phyloP scores from a whole-genome alignment of 345 rosid species.

The Atalantia buxifolia region DNA sequence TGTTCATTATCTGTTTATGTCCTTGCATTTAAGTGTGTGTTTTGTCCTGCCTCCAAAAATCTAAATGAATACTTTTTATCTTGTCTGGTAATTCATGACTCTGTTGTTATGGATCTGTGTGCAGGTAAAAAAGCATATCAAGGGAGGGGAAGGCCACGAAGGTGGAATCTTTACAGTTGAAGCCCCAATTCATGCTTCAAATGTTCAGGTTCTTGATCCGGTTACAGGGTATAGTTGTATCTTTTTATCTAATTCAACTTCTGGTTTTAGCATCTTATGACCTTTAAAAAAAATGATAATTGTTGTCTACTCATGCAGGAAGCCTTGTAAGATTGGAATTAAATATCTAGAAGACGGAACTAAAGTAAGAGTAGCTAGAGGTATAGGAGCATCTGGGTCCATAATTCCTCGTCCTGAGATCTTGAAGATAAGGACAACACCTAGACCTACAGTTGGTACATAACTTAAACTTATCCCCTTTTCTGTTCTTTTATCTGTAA shows the following conservation, averaged over 20 bases:
- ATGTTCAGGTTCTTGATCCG: constrained; percentile 94
- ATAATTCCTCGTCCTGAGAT: constrained; percentile 97
- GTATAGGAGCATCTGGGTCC: constrained; percentile 77
- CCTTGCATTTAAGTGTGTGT: background rate
- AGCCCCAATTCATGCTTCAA: constrained; percentile 95
- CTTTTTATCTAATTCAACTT: background rate
- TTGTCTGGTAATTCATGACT: background rate
- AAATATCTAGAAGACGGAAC: constrained; percentile 94
- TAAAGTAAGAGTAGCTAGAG: constrained; percentile 93
- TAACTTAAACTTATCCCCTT: constrained; percentile 4
- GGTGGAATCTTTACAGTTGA: constrained; percentile 96
- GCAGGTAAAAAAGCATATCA: constrained; percentile 91
- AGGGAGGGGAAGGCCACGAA: constrained; percentile 83
- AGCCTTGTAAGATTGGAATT: constrained; percentile 79
- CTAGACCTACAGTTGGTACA: constrained; percentile 81
- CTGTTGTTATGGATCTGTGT: background rate
- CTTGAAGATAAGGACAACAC: constrained; percentile 77
- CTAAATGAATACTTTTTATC: background rate
- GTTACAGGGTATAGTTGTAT: constrained; percentile 61
- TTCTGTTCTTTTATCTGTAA: background rate
- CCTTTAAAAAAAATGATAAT: background rate
- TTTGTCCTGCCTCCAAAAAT: background rate
- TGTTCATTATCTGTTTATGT: background rate
- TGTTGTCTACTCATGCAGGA: constrained; percentile 40
- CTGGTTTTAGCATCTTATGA: background rate